A percentile compares a stretch with the other conserved stretches of the same genome.
These are phyloP conservation scores for Cladosporium oxysporum DNA, from an alignment of 2,329 filamentous ascomycete genomes.

Conservation along the genomic window DNA sequence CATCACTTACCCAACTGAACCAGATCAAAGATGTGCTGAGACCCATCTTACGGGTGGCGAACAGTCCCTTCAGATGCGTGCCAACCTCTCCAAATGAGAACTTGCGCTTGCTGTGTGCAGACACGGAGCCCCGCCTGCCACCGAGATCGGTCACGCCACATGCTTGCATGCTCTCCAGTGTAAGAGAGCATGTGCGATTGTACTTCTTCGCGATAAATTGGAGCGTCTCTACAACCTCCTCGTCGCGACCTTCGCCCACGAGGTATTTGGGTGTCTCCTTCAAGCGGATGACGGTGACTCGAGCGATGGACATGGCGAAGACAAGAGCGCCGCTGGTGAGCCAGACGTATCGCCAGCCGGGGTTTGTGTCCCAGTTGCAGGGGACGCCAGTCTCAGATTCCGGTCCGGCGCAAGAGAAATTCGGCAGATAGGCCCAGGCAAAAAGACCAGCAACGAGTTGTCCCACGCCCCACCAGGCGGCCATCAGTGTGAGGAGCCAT, in stretches of 20 bases:
- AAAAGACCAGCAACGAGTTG: constrained; percentile 56
- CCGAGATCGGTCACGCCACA: constrained; percentile 41
- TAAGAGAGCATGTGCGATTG: constrained; percentile 55
- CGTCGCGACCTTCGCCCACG: constrained; percentile 55
- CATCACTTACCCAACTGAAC: constrained; percentile 59
- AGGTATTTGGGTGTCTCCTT: constrained; percentile 61
- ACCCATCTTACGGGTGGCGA: constrained; percentile 60
- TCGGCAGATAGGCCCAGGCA: constrained; percentile 56
- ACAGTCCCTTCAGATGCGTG: constrained; percentile 66
- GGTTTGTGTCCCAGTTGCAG: constrained; percentile 55
- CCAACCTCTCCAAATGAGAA: constrained; percentile 44
- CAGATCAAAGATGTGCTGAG: constrained; percentile 66
- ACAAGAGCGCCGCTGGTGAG: constrained; percentile 56
- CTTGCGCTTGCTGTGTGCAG: constrained; percentile 36
- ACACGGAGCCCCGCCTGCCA: constrained; percentile 26
- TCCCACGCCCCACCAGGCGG: constrained; percentile 57
- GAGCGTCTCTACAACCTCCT: constrained; percentile 52
- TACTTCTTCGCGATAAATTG: constrained; percentile 55
- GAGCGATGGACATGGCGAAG: constrained; percentile 54
- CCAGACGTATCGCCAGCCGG: constrained; percentile 61
- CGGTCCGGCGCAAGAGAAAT: constrained; percentile 47
- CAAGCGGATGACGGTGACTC: constrained; percentile 56
- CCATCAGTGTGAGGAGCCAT: constrained; percentile 66
- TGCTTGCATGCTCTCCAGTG: constrained; percentile 50
- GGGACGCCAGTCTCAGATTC: constrained; percentile 39